These are phyloP conservation scores for Cordyceps farinosa DNA, from an alignment of 2,329 filamentous ascomycete genomes.

Conservation along the genomic window DNA sequence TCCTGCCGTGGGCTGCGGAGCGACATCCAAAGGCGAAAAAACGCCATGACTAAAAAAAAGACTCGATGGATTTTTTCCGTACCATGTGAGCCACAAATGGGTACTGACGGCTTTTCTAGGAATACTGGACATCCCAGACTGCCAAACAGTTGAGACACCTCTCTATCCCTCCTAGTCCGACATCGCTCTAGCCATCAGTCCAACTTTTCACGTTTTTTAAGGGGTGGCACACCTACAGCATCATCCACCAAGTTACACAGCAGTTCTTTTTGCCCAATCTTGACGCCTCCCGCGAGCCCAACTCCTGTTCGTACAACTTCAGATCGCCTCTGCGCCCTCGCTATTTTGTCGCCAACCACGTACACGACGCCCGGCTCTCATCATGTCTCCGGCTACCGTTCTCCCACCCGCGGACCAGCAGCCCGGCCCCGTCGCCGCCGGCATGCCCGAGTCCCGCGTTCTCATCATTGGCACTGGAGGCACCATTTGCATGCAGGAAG, in stretches of 20 bases:
- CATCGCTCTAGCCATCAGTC: conserved; percentile 7
- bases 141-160: not conserved
- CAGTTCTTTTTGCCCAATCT: not conserved
- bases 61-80: conserved; percentile 2
- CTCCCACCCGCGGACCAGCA: conserved; percentile 15
- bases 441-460: conserved; percentile 70
- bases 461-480: conserved; percentile 88
- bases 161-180: conserved; percentile 10
- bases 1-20: not conserved
- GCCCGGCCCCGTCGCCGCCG: conserved; percentile 22
- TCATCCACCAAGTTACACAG: conserved; percentile 2
- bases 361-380: not conserved
- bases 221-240: conserved; percentile 2
- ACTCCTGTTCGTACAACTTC: not conserved
- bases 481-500: conserved; percentile 87
- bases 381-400: conserved; percentile 22
- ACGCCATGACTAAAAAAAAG: conserved; percentile 14
- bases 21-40: not conserved
- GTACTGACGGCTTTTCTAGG: conserved; percentile 7
- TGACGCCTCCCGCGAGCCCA: not conserved
- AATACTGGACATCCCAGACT: not conserved
- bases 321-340: not conserved
- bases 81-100: conserved; percentile 11
- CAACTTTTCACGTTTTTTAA: not conserved
- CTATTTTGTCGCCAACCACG: conserved; percentile 1